Evolutionary conservation across 2,329 filamentous ascomycete species (phyloP).

Genomic region (Sarocladium strictum): DNA sequence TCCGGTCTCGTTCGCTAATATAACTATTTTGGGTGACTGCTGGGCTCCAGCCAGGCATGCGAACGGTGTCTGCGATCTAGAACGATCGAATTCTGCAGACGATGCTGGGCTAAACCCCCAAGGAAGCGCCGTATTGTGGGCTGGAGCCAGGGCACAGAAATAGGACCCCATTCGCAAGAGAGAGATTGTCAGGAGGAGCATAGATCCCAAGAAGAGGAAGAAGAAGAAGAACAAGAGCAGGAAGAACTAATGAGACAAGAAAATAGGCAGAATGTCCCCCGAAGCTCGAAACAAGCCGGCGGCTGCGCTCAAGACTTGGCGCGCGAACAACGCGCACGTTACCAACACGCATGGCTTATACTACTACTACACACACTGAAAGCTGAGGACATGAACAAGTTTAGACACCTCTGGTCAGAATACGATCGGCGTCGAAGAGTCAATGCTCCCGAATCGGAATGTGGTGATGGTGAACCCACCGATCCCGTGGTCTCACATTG

Average conservation of each 20-base stretch:
- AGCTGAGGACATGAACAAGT: no score
- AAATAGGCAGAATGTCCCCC: no score
- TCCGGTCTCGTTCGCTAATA: not conserved
- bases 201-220: not conserved
- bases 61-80: not conserved
- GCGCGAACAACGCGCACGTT: no score
- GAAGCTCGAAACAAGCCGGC: no score
- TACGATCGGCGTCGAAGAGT: no score
- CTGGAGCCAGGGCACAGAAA: not conserved
- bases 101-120: not conserved
- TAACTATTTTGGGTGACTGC: not conserved
- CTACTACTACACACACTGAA: no score
- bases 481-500: no score
- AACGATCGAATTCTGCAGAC: not conserved
- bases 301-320: no score
- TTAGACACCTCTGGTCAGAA: no score
- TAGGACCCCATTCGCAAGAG: not conserved
- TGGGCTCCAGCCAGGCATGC: not conserved
- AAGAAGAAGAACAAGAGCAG: not conserved
- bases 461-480: no score
- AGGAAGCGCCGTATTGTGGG: not conserved
- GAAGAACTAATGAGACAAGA: not conserved
- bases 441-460: no score
- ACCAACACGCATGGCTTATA: no score
- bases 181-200: not conserved